phyloP scores from a whole-genome alignment of 2,329 filamentous ascomycete genomes.

The Colletotrichum eleusines region DNA sequence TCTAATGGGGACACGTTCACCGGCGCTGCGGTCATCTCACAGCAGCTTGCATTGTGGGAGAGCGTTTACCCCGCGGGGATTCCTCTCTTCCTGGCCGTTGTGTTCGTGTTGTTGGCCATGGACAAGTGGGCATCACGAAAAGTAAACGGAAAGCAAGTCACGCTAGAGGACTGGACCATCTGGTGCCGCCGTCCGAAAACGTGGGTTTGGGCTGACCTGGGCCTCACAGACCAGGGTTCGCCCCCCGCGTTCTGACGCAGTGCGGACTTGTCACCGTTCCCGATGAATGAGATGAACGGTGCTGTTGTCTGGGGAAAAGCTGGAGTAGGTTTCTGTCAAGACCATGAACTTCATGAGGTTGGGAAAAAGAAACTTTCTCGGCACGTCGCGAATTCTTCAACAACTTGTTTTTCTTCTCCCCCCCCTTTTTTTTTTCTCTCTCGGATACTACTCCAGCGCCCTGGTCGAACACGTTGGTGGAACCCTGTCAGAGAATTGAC shows the following conservation, averaged over 20 bases:
- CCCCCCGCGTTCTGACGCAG: conserved; percentile 32
- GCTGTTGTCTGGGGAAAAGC: conserved; percentile 37
- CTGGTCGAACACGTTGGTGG: conserved; percentile 17
- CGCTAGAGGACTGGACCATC: conserved; percentile 24
- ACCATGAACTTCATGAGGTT: neutral
- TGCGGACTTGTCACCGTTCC: conserved; percentile 35
- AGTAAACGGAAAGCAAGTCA: conserved; percentile 37
- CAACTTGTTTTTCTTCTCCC: neutral
- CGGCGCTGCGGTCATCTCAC: conserved; percentile 11
- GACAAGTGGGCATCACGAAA: conserved; percentile 41
- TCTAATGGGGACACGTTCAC: conserved; percentile 22
- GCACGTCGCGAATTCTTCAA: conserved; percentile 21
- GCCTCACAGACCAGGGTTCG: conserved; percentile 32
- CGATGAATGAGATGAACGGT: too few species aligned
- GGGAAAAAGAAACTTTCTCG: conserved; percentile 22
- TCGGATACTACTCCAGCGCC: neutral
- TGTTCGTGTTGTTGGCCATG: conserved; percentile 20
- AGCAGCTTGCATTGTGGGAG: conserved; percentile 31
- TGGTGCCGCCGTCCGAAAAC: conserved; percentile 20
- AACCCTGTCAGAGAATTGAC: conserved; percentile 24
- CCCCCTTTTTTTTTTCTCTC: neutral
- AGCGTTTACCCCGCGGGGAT: conserved; percentile 38
- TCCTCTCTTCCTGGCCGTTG: conserved; percentile 19
- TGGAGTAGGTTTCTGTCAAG: conserved; percentile 20
- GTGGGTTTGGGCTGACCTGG: conserved; percentile 23